Conservation (phyloP, 768 basidiomycete genomes). For the Phlebiopsis gigantea region DNA sequence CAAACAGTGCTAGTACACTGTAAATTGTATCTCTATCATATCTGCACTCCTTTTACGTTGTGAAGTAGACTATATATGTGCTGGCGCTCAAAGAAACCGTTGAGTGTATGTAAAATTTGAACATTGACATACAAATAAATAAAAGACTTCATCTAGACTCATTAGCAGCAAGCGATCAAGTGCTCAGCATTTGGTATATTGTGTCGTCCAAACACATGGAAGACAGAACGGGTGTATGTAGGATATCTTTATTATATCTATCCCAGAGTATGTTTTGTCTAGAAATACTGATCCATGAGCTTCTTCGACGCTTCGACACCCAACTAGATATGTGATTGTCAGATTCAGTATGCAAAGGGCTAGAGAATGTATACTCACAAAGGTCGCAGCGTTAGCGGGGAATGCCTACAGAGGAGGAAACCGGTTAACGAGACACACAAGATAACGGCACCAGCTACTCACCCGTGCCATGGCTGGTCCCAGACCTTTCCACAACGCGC, state of each 20-base stretch:
- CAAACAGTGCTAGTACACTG: no score
- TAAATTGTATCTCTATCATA: slow-evolving; percentile 2
- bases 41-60: background rate
- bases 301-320: slow-evolving; percentile 91
- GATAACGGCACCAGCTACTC: slow-evolving; percentile 26
- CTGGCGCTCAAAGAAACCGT: no score
- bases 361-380: slow-evolving; percentile 54
- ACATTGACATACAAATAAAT: background rate
- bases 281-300: slow-evolving; percentile 66
- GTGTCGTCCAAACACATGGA: background rate
- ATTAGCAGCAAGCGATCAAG: background rate
- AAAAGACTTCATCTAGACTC: background rate
- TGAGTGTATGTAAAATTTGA: no score
- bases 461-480: slow-evolving; percentile 95
- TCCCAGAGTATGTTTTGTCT: slow-evolving; percentile 1
- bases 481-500: slow-evolving; percentile 94
- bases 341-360: slow-evolving; percentile 5
- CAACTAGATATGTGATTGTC: slow-evolving; percentile 44
- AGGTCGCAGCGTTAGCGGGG: slow-evolving; percentile 95
- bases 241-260: background rate
- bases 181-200: background rate
- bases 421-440: background rate
- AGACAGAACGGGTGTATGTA: background rate
- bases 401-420: slow-evolving; percentile 60
- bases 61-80: background rate